These are phyloP conservation scores for Russula sp. DNA, from an alignment of 768 basidiomycete species.

Conservation along the genomic window DNA sequence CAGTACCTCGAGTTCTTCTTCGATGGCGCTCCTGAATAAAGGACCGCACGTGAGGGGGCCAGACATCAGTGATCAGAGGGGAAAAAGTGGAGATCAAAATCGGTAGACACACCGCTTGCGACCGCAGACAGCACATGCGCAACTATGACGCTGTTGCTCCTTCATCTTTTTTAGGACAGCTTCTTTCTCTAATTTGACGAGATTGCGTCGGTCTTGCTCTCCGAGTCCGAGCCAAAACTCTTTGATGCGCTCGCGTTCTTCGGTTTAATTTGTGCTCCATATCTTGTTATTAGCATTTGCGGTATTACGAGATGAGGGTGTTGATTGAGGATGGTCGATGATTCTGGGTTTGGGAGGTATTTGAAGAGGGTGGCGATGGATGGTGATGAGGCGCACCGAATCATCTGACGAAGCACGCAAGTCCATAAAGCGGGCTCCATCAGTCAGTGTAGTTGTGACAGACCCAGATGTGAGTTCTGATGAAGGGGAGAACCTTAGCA, in stretches of 20 bases:
- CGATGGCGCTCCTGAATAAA: constrained; percentile 82
- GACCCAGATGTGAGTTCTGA: constrained; percentile 19
- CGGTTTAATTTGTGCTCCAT: constrained; percentile 88
- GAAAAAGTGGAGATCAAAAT: constrained; percentile 32
- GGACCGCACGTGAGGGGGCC: constrained; percentile 1
- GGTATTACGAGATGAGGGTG: constrained; percentile 4
- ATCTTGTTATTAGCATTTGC: constrained; percentile 64
- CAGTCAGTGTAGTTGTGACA: constrained; percentile 18
- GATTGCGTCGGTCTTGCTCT: constrained; percentile 84
- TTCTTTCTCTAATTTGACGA: constrained; percentile 98
- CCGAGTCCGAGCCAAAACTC: constrained; percentile 96
- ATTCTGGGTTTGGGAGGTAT: constrained; percentile 41
- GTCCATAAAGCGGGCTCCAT: constrained; percentile 29
- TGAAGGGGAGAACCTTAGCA: constrained; percentile 24
- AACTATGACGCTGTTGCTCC: constrained; percentile 96
- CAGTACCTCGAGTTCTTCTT: constrained; percentile 99
- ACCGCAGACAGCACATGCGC: constrained; percentile 94
- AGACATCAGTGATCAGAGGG: constrained; percentile 31
- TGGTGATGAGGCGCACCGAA: constrained; percentile 40
- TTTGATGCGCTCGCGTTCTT: constrained; percentile 96
- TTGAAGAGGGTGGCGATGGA: constrained; percentile 50
- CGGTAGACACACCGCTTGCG: constrained; percentile 80
- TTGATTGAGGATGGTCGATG: constrained; percentile 39
- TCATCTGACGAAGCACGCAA: constrained; percentile 19
- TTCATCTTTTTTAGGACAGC: constrained; percentile 98